phyloP scores from a whole-genome alignment of 2,329 filamentous ascomycete genomes.

The Fusarium virguliforme region DNA sequence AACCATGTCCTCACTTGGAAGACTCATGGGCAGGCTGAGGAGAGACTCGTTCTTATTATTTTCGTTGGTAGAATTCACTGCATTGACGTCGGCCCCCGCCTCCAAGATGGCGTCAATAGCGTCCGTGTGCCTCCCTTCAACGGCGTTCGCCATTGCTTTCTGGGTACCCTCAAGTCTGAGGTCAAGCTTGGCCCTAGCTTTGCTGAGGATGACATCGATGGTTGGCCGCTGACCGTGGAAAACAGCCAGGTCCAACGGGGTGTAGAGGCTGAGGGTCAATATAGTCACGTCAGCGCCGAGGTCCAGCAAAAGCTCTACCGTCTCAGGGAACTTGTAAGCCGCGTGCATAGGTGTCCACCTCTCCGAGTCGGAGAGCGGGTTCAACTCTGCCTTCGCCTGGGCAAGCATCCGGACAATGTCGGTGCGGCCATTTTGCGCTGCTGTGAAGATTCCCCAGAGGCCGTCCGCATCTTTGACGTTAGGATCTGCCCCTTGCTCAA shows the following conservation, averaged over 20 bases:
- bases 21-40: background rate
- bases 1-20: background rate
- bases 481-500: background rate
- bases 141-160: background rate
- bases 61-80: background rate
- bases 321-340: background rate
- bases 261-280: background rate
- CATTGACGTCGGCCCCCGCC: constrained; percentile 21
- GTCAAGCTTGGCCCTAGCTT: constrained; percentile 3
- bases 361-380: background rate
- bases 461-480: background rate
- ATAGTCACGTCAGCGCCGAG: constrained; percentile 12
- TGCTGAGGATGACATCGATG: constrained; percentile 4
- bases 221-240: background rate
- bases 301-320: background rate
- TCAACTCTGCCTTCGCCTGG: constrained; percentile 13
- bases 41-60: constrained; percentile 14
- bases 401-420: constrained; percentile 8
- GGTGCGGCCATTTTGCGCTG: background rate
- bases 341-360: constrained; percentile 10
- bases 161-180: background rate
- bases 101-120: constrained; percentile 12
- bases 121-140: background rate
- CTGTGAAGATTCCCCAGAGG: background rate
- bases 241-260: constrained; percentile 9